These are phyloP conservation scores for Apiospora marii DNA, from an alignment of 2,329 filamentous ascomycete species.

Conservation along the genomic window DNA sequence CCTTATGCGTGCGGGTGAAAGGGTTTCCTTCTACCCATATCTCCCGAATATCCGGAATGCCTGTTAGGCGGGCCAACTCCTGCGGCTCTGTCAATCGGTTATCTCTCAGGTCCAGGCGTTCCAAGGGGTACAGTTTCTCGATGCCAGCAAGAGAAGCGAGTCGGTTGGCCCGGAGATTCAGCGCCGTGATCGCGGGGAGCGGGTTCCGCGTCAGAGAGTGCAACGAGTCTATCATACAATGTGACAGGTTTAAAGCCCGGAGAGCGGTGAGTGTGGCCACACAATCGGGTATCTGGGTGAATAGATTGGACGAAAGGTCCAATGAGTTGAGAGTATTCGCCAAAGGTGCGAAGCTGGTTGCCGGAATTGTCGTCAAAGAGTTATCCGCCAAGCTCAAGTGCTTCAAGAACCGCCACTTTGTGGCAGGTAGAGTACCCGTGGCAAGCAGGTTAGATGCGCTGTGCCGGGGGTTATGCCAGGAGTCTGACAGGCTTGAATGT, in stretches of 20 bases:
- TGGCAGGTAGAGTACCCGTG: conserved; percentile 76
- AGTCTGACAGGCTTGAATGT: conserved; percentile 77
- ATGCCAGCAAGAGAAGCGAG: conserved; percentile 88
- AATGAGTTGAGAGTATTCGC: conserved; percentile 90
- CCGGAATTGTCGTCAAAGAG: conserved; percentile 80
- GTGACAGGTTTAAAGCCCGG: conserved; percentile 90
- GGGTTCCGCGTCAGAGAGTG: conserved; percentile 87
- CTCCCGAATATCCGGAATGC: conserved; percentile 89
- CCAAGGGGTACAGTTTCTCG: conserved; percentile 86
- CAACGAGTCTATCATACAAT: conserved; percentile 97
- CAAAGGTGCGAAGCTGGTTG: conserved; percentile 79
- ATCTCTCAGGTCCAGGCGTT: conserved; percentile 89
- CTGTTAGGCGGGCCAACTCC: conserved; percentile 87
- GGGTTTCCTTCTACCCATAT: conserved; percentile 94
- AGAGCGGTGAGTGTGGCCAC: conserved; percentile 85
- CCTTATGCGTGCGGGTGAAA: conserved; percentile 85
- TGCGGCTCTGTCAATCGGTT: conserved; percentile 91
- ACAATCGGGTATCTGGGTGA: conserved; percentile 93
- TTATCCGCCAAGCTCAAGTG: conserved; percentile 95
- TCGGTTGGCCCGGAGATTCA: conserved; percentile 90
- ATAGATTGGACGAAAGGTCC: conserved; percentile 91
- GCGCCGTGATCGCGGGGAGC: conserved; percentile 88
- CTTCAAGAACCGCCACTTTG: conserved; percentile 94
- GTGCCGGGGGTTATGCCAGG: conserved; percentile 69
- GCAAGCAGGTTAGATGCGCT: conserved; percentile 82